Base-by-base conservation (phyloP, 148 eudicot genomes). In the Amaranthus palmeri region DNA sequence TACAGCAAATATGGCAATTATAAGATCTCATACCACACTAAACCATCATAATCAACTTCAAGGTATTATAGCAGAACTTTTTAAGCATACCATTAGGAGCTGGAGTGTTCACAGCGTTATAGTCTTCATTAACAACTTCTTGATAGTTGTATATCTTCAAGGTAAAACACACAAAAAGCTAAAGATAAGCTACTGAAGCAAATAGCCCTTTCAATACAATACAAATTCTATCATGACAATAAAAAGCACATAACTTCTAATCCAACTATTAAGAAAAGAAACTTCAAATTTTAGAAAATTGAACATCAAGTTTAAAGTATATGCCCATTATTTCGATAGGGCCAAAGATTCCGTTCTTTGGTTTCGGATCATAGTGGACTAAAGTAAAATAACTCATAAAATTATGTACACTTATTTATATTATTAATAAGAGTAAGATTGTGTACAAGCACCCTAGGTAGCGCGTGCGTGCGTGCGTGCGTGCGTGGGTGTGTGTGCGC, bases 101-200 rank as follows among this genome's bases (percentile, higher is more conserved):
- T 4, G 98, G 98, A 13, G 98, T 93, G 81, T 84, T 89, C 61
- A 85, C 96, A 57, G 75, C 82, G 74, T 90, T 90, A 79, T 95
- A 95, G 81, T 95, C 98, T 80, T 95, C 98, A 76, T 84, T 91
- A 61, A 80, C 36, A 25, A 25, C 96, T 71, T 92, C 88, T 88
- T 93, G 98, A 79, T 93, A 91, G 62, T 88, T 90, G 85, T 89
- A 95, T 71, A 95, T 89, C 98, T 95, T 72, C 83, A 88, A 60
- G 55, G 69, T 68, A 25, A 25, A 25, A 25, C 36, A 57, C 55
- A 63, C 25, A 74, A 74, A 66, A 40, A 56, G 36, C 1, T 7
- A 11, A 54, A 54, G 13, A 54, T 69, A 65, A 59, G 13, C 56
- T 13, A 54, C 44, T 59, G 51, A 65, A 59, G 48, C 69, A 64